Percentiles rank a stretch among this genome's conserved stretches.
phyloP scores from a whole-genome alignment of 108 stramenopile species.

The Cylindrotheca fusiformis region DNA sequence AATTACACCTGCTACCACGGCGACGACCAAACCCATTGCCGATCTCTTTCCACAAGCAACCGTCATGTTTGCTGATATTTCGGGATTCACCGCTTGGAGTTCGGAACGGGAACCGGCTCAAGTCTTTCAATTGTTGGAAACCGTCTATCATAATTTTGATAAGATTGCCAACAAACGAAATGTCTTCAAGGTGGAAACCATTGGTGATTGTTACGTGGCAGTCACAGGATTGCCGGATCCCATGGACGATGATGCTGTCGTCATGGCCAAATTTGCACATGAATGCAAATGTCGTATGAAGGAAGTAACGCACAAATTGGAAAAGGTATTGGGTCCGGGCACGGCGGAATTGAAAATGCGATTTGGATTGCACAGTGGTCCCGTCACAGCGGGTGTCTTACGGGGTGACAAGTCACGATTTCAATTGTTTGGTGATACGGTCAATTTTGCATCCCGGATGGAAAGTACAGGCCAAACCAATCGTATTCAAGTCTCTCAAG shows the following conservation, averaged over 20 bases:
- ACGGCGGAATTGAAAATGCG: constrained; percentile 15
- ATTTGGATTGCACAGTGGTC: constrained; percentile 14
- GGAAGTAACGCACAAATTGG: constrained; percentile 1
- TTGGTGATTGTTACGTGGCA: constrained; percentile 38
- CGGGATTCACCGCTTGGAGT: constrained; percentile 18
- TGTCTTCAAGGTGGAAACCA: constrained; percentile 58
- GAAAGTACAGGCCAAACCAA: constrained; percentile 18
- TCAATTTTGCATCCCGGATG: constrained; percentile 12
- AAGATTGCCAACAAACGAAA: not conserved
- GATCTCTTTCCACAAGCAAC: constrained; percentile 40
- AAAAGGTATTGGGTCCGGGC: constrained; percentile 10
- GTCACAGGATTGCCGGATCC: constrained; percentile 11
- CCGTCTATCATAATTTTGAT: constrained; percentile 1
- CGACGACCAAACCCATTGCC: constrained; percentile 18
- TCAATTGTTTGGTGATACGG: constrained; percentile 17
- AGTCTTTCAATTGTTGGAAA: constrained; percentile 9
- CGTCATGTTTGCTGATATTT: constrained; percentile 10
- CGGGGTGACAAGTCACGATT: constrained; percentile 32
- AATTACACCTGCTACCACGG: no score
- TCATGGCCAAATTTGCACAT: constrained; percentile 24
- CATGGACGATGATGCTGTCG: constrained; percentile 14
- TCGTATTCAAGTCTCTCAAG: constrained; percentile 19
- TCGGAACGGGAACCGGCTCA: constrained; percentile 12
- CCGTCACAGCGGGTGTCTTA: constrained; percentile 30
- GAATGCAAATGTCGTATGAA: constrained; percentile 10